Evolutionary conservation across 2,329 filamentous ascomycete species (phyloP), one percentile per base, ranked within the genome.

Genomic region (Colletotrichum plurivorum): DNA sequence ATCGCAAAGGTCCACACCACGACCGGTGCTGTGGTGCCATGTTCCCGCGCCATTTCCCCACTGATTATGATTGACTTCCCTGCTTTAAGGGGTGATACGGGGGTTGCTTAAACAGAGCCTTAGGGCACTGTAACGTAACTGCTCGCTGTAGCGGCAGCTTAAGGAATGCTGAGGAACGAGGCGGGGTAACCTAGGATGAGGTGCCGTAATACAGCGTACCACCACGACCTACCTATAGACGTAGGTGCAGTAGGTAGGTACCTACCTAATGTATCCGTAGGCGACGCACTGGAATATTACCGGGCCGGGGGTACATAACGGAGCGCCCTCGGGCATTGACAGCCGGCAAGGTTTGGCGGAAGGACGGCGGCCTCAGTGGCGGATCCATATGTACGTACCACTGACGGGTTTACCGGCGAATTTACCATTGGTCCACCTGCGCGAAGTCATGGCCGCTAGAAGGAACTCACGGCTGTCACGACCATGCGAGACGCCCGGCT

Each of bases 401-500:
- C 36, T 31, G 59, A 18, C 18, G 49, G 59, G 39, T 45, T 67
- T 27, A 53, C 52, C 46, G 64, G 59, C 52, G 45, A 57, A 53
- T 54, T 65, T 64, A 25, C 46, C 20, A 68, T 49, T 54, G 65
- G 54, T 36, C 53, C 66, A 66, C 61, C 46, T 49, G n/a, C 54
- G 45, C 61, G 49, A 60, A 31, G 20, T 20, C 22, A 69, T 15
- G 41, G n/a, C 45, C 61, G 49, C 61, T 55, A 55, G 43, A 58
- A 27, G 43, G 48, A 27, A 39, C 55, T 31, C 39, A 45, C 20
- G 16, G 52, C 18, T 43, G 25, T 55, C 18, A 22, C 39, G 41
- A n/a, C 4, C 20, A 65, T 22, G n/a, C 54, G 46, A 58, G 39
- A 49, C 41, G 41, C 15, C 41, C 61, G 22, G 46, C 43, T 46